A percentile compares a stretch with the other conserved stretches of the same genome.
Conservation (phyloP, 176 grass and related monocot species). For the Pontederia crassipes region DNA sequence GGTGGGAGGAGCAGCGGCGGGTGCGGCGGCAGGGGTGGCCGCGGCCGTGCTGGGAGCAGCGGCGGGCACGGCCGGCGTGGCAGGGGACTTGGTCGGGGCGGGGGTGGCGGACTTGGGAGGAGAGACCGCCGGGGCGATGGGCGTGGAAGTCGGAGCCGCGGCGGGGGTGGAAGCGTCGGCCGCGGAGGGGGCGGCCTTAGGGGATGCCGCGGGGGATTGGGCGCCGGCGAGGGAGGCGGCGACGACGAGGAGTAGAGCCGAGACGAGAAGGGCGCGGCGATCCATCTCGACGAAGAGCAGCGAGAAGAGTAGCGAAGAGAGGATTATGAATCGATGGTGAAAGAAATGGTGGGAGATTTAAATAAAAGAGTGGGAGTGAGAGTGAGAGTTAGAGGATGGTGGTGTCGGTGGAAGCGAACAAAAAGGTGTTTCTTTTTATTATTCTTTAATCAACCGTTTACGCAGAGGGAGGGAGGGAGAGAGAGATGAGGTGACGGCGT, state of each 20-base stretch:
- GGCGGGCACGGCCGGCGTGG: constrained; percentile 1
- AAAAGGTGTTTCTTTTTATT: no score
- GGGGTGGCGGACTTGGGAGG: no score
- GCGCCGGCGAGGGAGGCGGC: constrained; percentile 2
- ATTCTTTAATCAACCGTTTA: no score
- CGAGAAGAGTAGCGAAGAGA: no score
- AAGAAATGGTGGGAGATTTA: no score
- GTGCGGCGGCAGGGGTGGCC: neutral
- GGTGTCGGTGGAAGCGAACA: no score
- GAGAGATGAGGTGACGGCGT: no score
- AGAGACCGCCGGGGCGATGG: constrained; percentile 6
- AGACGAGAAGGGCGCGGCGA: constrained; percentile 8
- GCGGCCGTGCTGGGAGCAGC: constrained; percentile 7
- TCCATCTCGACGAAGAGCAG: no score
- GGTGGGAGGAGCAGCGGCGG: neutral
- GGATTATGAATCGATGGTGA: no score
- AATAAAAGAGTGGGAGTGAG: no score
- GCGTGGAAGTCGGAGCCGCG: neutral
- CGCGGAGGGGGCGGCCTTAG: constrained; percentile 5
- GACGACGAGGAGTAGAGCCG: constrained; percentile 16
- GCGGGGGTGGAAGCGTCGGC: neutral
- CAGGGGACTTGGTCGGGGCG: neutral
- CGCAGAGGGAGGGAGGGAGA: no score
- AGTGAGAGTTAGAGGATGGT: no score
- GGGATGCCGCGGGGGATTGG: constrained; percentile 27